Evolutionary conservation across 2,329 filamentous ascomycete species (phyloP), one percentile per base, ranked within the genome.

Genomic region (Fusarium sarcochroum): DNA sequence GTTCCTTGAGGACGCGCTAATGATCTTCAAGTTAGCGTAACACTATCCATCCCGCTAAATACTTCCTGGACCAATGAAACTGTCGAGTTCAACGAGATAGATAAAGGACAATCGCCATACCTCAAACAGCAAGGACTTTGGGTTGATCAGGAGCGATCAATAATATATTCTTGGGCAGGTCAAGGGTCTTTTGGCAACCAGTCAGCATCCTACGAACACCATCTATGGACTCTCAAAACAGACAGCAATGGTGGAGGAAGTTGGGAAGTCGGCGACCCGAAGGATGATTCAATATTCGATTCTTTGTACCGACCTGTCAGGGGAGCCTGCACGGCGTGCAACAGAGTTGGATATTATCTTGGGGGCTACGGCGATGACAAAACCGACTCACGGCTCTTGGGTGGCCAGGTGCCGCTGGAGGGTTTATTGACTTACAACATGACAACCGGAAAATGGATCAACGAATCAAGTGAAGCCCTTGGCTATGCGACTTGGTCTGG

Each of bases 401-500:
- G 27, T 17, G n/a, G 21, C 23, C 15, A 5, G 23, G 15, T 9
- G 5, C 44, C 44, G 7, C 17, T 60, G 15, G 44, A 57, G 1
- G 51, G 38, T 2, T 13, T 57, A 3, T 13, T 60, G 6, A 57
- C 44, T 4, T 60, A 49, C 17, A 42, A 42, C 8, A 48, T 56
- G 30, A 50, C 18, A 1, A 32, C 51, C 6, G 14, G 30, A 20
- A 40, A 23, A 4, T 55, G 42, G 57, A 20, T 15, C 1, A 56
- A 48, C 3, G 51, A 44, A 17, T 56, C 51, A 0, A 60, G 25
- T 1, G 25, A 60, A 14, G 45, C 49, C 6, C 27, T 63, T 3
- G 38, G 45, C n/a, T 60, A 48, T 6, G 44, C 27, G 4, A 48
- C 56, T 35, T 50, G 42, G 48, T 48, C 55, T 3, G 48, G 55